phyloP scores from a whole-genome alignment of 192 early-diverging fungal species.

The Piromyces finnis region DNA sequence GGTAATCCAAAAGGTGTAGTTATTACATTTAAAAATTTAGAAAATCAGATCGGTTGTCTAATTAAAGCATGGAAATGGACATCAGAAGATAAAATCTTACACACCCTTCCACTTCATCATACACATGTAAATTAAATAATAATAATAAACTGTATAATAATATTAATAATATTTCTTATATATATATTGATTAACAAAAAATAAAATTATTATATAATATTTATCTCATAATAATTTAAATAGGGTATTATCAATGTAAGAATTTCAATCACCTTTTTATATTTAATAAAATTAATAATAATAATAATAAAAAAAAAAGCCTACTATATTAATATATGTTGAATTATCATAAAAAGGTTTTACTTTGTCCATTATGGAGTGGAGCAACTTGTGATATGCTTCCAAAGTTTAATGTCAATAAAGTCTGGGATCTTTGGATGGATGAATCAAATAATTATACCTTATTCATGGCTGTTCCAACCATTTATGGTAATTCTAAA shows the following conservation, averaged over 20 bases:
- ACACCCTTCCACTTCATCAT: slow-evolving; percentile 72
- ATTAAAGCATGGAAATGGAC: slow-evolving; percentile 54
- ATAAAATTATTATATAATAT: too few species aligned
- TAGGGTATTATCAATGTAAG: slow-evolving; percentile 29
- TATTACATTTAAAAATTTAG: slow-evolving; percentile 41
- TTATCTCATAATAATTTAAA: too few species aligned
- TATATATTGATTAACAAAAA: not conserved
- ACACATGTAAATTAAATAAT: too few species aligned
- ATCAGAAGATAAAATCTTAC: slow-evolving; percentile 43
- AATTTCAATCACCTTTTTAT: not conserved
- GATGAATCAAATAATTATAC: slow-evolving; percentile 30
- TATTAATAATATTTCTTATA: too few species aligned
- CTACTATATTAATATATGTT: too few species aligned
- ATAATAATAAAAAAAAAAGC: too few species aligned
- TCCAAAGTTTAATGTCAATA: slow-evolving; percentile 39
- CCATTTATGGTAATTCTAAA: slow-evolving; percentile 42
- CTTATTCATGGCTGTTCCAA: slow-evolving; percentile 78
- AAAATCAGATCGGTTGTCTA: slow-evolving; percentile 45
- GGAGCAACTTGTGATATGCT: slow-evolving; percentile 66
- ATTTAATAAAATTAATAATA: too few species aligned
- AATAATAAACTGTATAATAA: too few species aligned
- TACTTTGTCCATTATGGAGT: slow-evolving; percentile 42
- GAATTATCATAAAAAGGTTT: not conserved
- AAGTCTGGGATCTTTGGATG: slow-evolving; percentile 48
- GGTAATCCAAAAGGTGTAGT: slow-evolving; percentile 77